Evolutionary conservation across 139 green algal species (phyloP).

Genomic region (Astrephomene gubernaculifera): DNA sequence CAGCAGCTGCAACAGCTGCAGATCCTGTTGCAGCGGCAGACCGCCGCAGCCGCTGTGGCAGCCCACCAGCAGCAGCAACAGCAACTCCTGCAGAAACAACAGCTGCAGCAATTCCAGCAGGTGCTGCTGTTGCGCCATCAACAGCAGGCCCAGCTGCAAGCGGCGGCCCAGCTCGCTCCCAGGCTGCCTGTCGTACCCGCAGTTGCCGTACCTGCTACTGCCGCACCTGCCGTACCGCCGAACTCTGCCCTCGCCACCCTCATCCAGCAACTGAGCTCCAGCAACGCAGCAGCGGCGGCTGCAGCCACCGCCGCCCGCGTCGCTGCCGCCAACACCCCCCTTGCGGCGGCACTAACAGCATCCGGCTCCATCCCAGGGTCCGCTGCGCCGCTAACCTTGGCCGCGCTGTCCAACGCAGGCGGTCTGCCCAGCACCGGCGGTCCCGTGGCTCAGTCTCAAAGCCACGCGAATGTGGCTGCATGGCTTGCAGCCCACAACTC

Average conservation of each 20-base stretch:
- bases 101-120: not conserved
- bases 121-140: not conserved
- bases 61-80: not conserved
- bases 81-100: not conserved
- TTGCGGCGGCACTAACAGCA: not conserved
- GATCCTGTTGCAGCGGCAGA: not conserved
- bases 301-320: not conserved
- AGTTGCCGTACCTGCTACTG: not conserved
- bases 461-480: conserved; percentile 34
- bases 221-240: not conserved
- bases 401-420: conserved; percentile 19
- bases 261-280: conserved; percentile 15
- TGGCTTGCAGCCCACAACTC: conserved; percentile 26
- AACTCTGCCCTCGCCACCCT: conserved; percentile 12
- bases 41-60: too few species aligned
- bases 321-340: not conserved
- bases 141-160: not conserved
- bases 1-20: not conserved
- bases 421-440: not conserved
- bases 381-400: not conserved
- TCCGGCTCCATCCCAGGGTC: not conserved
- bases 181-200: not conserved
- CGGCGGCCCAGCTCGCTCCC: not conserved
- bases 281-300: not conserved
- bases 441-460: conserved; percentile 25